phyloP scores from a whole-genome alignment of 805 yeast genomes.

The Metschnikowia arizonensis region DNA sequence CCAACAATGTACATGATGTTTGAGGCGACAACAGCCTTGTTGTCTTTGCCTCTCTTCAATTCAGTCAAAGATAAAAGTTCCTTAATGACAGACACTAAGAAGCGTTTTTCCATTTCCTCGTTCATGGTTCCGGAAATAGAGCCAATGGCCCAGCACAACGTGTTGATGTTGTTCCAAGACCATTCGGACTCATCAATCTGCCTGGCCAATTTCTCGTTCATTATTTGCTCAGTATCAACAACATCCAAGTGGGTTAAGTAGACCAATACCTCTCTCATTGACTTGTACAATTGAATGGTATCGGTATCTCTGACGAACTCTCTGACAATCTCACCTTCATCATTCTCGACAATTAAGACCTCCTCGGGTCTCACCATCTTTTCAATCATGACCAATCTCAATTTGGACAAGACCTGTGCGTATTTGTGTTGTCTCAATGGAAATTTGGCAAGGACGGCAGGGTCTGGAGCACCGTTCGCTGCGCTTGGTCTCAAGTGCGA shows the following conservation, averaged over 20 bases:
- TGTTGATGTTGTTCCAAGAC: constrained; percentile 98
- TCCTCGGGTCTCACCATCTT: constrained; percentile 99
- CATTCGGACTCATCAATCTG: constrained; percentile 97
- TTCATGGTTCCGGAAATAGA: constrained; percentile 98
- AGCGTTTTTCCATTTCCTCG: constrained; percentile 94
- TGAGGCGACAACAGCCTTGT: constrained; percentile 99
- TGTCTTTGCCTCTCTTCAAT: constrained; percentile 94
- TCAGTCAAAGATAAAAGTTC: constrained; percentile 89
- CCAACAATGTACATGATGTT: constrained; percentile 99
- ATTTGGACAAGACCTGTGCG: constrained; percentile 68
- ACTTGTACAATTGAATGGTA: constrained; percentile 90
- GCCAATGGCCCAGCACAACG: constrained; percentile 99
- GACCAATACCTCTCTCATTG: constrained; percentile 93
- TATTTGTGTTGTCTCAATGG: constrained; percentile 86
- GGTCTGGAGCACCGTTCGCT: constrained; percentile 79
- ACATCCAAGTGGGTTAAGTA: constrained; percentile 95
- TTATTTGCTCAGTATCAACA: constrained; percentile 86
- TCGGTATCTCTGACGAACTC: constrained; percentile 96
- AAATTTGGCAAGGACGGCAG: constrained; percentile 67
- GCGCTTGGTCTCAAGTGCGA: constrained; percentile 39
- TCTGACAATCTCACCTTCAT: constrained; percentile 98
- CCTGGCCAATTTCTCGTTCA: constrained; percentile 85
- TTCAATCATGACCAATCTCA: constrained; percentile 91
- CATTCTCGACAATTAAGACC: constrained; percentile 93
- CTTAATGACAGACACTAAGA: constrained; percentile 87